A percentile compares a stretch with the other conserved stretches of the same genome.
Conservation (phyloP, 2,329 filamentous ascomycete genomes). For the Fusarium solani-melongenae region DNA sequence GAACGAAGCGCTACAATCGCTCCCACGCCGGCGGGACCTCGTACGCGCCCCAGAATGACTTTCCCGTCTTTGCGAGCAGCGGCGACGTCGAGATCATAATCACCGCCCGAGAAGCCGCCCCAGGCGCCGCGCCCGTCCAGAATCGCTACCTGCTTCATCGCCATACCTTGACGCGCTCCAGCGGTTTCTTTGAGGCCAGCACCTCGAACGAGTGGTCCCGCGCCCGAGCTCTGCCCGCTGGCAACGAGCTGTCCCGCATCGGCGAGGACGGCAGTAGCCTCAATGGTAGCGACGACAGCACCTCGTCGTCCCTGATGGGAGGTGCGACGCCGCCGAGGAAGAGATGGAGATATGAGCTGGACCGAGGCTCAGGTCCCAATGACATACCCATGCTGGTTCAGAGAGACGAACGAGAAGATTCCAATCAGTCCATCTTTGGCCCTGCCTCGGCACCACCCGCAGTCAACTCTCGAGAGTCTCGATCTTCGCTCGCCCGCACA, state of each 20-base stretch:
- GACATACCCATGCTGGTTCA: slow-evolving; percentile 92
- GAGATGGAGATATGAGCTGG: slow-evolving; percentile 89
- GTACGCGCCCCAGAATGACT: slow-evolving; percentile 85
- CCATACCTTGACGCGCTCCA: slow-evolving; percentile 88
- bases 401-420: slow-evolving; percentile 64
- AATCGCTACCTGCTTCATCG: slow-evolving; percentile 89
- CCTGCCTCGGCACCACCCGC: slow-evolving; percentile 33
- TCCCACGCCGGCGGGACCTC: slow-evolving; percentile 81
- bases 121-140: slow-evolving; percentile 56
- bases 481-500: slow-evolving; percentile 47
- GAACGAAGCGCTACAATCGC: slow-evolving; percentile 79
- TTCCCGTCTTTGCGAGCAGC: slow-evolving; percentile 88
- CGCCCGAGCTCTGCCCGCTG: slow-evolving; percentile 43
- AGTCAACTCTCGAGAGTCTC: slow-evolving; percentile 57
- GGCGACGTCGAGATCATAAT: slow-evolving; percentile 94
- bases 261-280: slow-evolving; percentile 53
- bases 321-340: slow-evolving; percentile 49
- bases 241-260: slow-evolving; percentile 65
- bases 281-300: slow-evolving; percentile 37
- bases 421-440: slow-evolving; percentile 48
- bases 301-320: slow-evolving; percentile 25
- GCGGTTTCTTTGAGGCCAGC: slow-evolving; percentile 91
- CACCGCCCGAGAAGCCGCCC: slow-evolving; percentile 59
- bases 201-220: slow-evolving; percentile 80
- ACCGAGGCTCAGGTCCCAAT: slow-evolving; percentile 76